A percentile compares a stretch with the other conserved stretches of the same genome.
phyloP scores from a whole-genome alignment of 2,329 filamentous ascomycete genomes.

The Diaporthe sp. region DNA sequence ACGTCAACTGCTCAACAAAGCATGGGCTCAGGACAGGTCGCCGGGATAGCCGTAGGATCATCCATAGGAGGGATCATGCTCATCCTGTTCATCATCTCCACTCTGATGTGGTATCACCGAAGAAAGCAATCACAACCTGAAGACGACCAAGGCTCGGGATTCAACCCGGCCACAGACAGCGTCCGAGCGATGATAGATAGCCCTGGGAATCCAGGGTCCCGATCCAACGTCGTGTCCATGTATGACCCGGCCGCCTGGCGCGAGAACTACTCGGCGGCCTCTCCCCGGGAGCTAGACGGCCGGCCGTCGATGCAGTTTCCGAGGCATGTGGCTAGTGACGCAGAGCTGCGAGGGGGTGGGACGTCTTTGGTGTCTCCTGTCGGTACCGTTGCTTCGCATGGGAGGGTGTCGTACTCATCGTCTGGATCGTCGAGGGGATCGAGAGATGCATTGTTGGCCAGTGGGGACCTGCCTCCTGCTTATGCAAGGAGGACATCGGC shows the following conservation, averaged over 20 bases:
- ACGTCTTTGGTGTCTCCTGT: neutral
- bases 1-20: neutral
- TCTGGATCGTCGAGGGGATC: neutral
- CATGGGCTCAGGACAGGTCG: neutral
- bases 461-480: neutral
- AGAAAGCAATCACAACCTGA: neutral
- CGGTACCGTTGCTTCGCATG: neutral
- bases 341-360: neutral
- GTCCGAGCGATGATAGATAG: neutral
- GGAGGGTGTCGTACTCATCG: neutral
- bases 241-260: constrained; percentile 28
- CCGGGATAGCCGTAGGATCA: constrained; percentile 18
- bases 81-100: constrained; percentile 16
- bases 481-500: neutral
- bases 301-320: neutral
- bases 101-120: constrained; percentile 30
- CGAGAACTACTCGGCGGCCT: constrained; percentile 23
- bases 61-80: constrained; percentile 10
- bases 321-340: neutral
- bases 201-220: neutral
- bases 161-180: constrained; percentile 14
- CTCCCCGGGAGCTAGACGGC: constrained; percentile 21
- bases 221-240: neutral
- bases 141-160: neutral
- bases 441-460: neutral